phyloP scores from a whole-genome alignment of 768 basidiomycete genomes.

The Mycena capillaripes region DNA sequence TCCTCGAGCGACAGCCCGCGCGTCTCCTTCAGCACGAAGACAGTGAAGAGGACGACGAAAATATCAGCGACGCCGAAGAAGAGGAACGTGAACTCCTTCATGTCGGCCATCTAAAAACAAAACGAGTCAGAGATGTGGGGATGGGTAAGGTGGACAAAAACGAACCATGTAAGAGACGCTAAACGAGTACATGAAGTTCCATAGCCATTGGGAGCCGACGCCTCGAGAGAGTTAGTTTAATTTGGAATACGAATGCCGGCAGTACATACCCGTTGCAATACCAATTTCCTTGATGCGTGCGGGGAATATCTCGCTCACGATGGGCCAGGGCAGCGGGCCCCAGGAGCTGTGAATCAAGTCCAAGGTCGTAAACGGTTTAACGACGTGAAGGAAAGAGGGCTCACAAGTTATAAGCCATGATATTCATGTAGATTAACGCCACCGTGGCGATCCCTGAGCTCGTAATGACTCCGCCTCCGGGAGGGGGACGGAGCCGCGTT shows the following conservation, averaged over 20 bases:
- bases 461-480: conserved; percentile 10
- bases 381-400: background rate
- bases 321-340: conserved; percentile 24
- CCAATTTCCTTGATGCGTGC: conserved; percentile 20
- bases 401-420: conserved; percentile 27
- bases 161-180: conserved; percentile 26
- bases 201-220: conserved; percentile 22
- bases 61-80: conserved; percentile 23
- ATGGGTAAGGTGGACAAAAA: too few relatives aligned
- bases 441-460: conserved; percentile 15
- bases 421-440: conserved; percentile 8
- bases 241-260: background rate
- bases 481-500: background rate
- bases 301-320: conserved; percentile 21
- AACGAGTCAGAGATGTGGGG: background rate
- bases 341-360: background rate
- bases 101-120: conserved; percentile 12
- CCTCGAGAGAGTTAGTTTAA: background rate
- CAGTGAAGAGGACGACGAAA: conserved; percentile 22
- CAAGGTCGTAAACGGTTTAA: background rate
- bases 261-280: conserved; percentile 4
- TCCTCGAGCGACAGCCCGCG: conserved; percentile 21
- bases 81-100: conserved; percentile 22
- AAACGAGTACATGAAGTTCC: conserved; percentile 26
- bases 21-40: conserved; percentile 19